These are phyloP conservation scores for Amylostereum chailletii DNA, from an alignment of 1,284 basidiomycete species.

Conservation along the genomic window DNA sequence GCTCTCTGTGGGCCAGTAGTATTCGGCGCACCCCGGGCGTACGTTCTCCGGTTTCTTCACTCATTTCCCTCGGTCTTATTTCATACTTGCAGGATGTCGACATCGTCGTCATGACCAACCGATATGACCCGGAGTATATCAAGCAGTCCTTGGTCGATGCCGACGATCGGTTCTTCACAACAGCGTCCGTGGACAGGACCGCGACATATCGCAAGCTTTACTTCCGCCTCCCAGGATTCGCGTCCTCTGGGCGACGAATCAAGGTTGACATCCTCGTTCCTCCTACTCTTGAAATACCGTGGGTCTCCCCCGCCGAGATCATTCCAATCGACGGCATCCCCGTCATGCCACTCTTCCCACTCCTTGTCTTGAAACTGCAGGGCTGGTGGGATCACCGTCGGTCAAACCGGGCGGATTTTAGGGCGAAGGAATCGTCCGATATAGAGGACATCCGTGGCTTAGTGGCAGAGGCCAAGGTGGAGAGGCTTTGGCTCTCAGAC, in stretches of 20 bases:
- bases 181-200: slow-evolving; percentile 26
- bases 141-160: slow-evolving; percentile 28
- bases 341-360: slow-evolving; percentile 33
- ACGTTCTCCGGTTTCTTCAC: background rate
- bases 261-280: slow-evolving; percentile 47
- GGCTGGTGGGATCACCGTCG: slow-evolving; percentile 39
- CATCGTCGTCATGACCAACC: slow-evolving; percentile 33
- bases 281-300: slow-evolving; percentile 34
- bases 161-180: slow-evolving; percentile 30
- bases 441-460: slow-evolving; percentile 33
- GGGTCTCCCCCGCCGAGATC: slow-evolving; percentile 24
- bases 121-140: slow-evolving; percentile 27
- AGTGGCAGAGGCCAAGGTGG: too few relatives aligned
- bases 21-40: slow-evolving; percentile 14
- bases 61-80: too few relatives aligned
- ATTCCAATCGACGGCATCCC: slow-evolving; percentile 23
- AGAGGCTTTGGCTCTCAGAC: too few relatives aligned
- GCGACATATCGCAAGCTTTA: slow-evolving; percentile 39
- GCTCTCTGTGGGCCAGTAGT: background rate
- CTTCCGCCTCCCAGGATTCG: slow-evolving; percentile 21
- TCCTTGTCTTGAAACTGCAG: slow-evolving; percentile 41
- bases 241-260: slow-evolving; percentile 8
- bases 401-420: slow-evolving; percentile 20
- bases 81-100: slow-evolving; percentile 36
- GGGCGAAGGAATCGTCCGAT: slow-evolving; percentile 31